A percentile compares a stretch with the other conserved stretches of the same genome.
phyloP scores from a whole-genome alignment of 78 protist genomes.

The Tieghemostelium lacteum region DNA sequence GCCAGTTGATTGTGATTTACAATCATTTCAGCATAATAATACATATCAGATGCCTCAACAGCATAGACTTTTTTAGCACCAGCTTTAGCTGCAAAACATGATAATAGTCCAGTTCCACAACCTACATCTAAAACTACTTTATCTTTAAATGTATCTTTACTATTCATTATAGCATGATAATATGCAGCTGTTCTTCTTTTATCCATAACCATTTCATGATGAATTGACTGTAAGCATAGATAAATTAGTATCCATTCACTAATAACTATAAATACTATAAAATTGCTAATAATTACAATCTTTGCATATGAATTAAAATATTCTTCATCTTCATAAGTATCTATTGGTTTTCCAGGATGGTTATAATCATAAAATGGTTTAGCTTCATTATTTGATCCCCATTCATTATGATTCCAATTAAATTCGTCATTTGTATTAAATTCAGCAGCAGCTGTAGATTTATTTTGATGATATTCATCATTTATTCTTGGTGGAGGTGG shows the following conservation, averaged over 20 bases:
- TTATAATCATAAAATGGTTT: too few relatives aligned
- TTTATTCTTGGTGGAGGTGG: too few relatives aligned
- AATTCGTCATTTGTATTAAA: not conserved
- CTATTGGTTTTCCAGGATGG: not conserved
- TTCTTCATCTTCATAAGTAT: conserved; percentile 55
- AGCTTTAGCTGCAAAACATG: conserved; percentile 54
- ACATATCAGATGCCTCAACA: conserved; percentile 90
- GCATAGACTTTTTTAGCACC: conserved; percentile 85
- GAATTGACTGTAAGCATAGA: conserved; percentile 22
- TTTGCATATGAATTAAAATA: conserved; percentile 46
- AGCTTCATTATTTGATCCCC: too few relatives aligned
- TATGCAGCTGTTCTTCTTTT: conserved; percentile 74
- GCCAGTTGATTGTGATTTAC: conserved; percentile 67
- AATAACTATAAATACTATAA: not conserved
- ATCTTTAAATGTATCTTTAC: conserved; percentile 50
- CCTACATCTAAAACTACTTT: conserved; percentile 81
- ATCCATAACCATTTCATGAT: conserved; percentile 77
- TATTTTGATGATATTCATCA: too few relatives aligned
- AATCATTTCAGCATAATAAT: conserved; percentile 55
- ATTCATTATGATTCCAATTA: not conserved
- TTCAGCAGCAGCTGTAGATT: too few relatives aligned
- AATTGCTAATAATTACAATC: conserved; percentile 30
- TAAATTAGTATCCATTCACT: not conserved
- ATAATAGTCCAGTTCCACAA: conserved; percentile 70
- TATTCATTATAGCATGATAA: conserved; percentile 52